A percentile compares a stretch with the other conserved stretches of the same genome.
phyloP scores from a whole-genome alignment of 2,329 filamentous ascomycete species.

The Pestalotiopsis fici region DNA sequence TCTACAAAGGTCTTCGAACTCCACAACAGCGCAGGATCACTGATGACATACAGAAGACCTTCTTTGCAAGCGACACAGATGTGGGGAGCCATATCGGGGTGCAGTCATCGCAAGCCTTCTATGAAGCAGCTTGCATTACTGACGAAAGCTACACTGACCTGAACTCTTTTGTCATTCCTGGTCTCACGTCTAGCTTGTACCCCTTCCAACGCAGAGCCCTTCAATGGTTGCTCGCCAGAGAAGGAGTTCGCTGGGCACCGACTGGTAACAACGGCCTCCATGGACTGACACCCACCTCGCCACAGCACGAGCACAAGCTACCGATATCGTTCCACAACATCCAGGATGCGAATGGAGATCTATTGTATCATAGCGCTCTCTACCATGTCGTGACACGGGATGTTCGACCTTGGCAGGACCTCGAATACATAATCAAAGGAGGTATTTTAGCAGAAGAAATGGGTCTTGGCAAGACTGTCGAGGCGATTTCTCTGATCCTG shows the following conservation, averaged over 20 bases:
- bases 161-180: slow-evolving; percentile 40
- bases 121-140: slow-evolving; percentile 68
- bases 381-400: slow-evolving; percentile 61
- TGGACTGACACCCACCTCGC: slow-evolving; percentile 25
- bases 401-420: slow-evolving; percentile 40
- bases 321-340: slow-evolving; percentile 45
- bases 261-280: not conserved
- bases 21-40: slow-evolving; percentile 31
- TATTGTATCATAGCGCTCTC: slow-evolving; percentile 52
- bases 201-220: slow-evolving; percentile 74
- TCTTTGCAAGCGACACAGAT: slow-evolving; percentile 23
- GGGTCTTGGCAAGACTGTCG: slow-evolving; percentile 80
- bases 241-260: slow-evolving; percentile 52
- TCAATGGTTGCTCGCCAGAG: slow-evolving; percentile 68
- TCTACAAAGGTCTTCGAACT: slow-evolving; percentile 29
- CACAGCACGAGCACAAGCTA: slow-evolving; percentile 17
- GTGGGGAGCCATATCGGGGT: slow-evolving; percentile 22
- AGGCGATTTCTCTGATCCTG: slow-evolving; percentile 71
- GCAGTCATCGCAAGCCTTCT: slow-evolving; percentile 60
- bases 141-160: slow-evolving; percentile 39
- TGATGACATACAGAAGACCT: slow-evolving; percentile 34
- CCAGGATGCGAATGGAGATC: slow-evolving; percentile 45
- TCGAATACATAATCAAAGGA: slow-evolving; percentile 46
- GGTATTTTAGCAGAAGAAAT: slow-evolving; percentile 81
- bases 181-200: slow-evolving; percentile 56